Evolutionary conservation across 768 basidiomycete species (phyloP).

Genomic region (Suillus tomentosus): DNA sequence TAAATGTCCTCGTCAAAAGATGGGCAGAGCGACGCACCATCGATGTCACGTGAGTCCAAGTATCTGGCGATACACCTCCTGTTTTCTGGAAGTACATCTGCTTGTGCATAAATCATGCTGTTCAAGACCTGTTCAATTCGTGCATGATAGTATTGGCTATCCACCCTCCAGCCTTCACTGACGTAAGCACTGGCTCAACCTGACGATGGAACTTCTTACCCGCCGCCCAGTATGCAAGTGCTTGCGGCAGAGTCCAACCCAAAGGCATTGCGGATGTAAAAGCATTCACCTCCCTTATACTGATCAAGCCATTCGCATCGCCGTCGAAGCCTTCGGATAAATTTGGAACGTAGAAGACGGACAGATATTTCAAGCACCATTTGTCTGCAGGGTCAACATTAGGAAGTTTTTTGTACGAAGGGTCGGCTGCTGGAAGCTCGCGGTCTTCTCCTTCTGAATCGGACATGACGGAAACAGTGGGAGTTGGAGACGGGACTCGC

Average conservation of each 20-base stretch:
- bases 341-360: slow-evolving; percentile 23
- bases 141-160: slow-evolving; percentile 14
- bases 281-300: slow-evolving; percentile 34
- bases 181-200: slow-evolving; percentile 27
- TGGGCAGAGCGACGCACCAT: not conserved
- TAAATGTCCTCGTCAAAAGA: not conserved
- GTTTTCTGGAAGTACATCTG: slow-evolving; percentile 22
- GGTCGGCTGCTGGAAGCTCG: not conserved
- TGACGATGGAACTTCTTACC: slow-evolving; percentile 24
- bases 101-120: slow-evolving; percentile 24
- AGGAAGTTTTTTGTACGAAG: not conserved
- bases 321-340: slow-evolving; percentile 44
- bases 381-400: not conserved
- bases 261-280: slow-evolving; percentile 33
- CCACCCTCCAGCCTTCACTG: not conserved
- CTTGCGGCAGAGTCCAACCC: slow-evolving; percentile 34
- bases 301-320: slow-evolving; percentile 42
- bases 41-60: slow-evolving; percentile 16
- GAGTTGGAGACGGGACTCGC: not conserved
- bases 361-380: slow-evolving; percentile 2
- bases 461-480: not conserved
- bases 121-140: slow-evolving; percentile 21
- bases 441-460: slow-evolving; percentile 1
- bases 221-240: slow-evolving; percentile 38
- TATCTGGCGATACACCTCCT: slow-evolving; percentile 27